These are phyloP conservation scores for Metschnikowia corniflorae DNA, from an alignment of 805 yeast genomes.

Conservation along the genomic window DNA sequence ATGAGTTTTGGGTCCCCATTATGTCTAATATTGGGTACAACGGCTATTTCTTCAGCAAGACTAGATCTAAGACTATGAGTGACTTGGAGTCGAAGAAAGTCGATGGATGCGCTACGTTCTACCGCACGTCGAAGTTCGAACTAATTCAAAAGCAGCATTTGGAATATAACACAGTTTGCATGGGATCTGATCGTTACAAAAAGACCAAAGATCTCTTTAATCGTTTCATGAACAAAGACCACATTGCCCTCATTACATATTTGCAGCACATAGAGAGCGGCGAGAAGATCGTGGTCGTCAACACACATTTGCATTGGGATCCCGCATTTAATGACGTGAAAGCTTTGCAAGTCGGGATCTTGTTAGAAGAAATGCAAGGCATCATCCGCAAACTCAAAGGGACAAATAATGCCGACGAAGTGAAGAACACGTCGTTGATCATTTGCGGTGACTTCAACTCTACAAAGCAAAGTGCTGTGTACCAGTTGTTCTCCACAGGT, in stretches of 20 bases:
- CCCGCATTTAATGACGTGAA: constrained; percentile 95
- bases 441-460: constrained; percentile 97
- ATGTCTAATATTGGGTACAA: constrained; percentile 73
- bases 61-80: constrained; percentile 87
- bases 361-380: constrained; percentile 80
- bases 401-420: constrained; percentile 44
- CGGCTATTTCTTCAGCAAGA: constrained; percentile 80
- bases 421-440: constrained; percentile 66
- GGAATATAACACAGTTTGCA: constrained; percentile 80
- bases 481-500: constrained; percentile 82
- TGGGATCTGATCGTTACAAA: constrained; percentile 80
- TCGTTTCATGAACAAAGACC: constrained; percentile 94
- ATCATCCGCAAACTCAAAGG: constrained; percentile 50
- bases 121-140: constrained; percentile 62
- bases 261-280: constrained; percentile 73
- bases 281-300: constrained; percentile 68
- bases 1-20: constrained; percentile 80
- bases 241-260: constrained; percentile 75
- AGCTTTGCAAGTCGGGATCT: constrained; percentile 89
- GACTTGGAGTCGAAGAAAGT: constrained; percentile 81
- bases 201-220: constrained; percentile 93
- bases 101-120: constrained; percentile 98
- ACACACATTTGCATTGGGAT: constrained; percentile 98
- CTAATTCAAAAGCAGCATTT: constrained; percentile 67
- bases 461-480: constrained; percentile 81